Percentiles rank a stretch among this genome's conserved stretches.
These are phyloP conservation scores for Henckelia pumila DNA, from an alignment of 257 asterid genomes.

Conservation along the genomic window DNA sequence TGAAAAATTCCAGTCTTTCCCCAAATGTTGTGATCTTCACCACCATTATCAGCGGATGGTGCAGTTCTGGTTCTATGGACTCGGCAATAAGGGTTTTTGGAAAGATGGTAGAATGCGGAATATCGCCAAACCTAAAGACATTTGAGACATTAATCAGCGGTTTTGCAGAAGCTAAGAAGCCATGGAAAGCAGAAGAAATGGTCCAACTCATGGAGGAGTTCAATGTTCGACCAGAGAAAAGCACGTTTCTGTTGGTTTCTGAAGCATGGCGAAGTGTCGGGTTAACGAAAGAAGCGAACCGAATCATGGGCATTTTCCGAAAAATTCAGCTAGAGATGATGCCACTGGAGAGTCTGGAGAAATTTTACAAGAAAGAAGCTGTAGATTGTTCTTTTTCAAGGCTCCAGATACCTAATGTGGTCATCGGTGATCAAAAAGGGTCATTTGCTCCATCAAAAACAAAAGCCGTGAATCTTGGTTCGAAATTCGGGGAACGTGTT, in stretches of 20 bases:
- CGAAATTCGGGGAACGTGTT: conserved; percentile 36
- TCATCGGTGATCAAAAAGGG: conserved; percentile 44
- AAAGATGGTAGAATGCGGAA: conserved; percentile 49
- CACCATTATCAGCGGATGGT: conserved; percentile 67
- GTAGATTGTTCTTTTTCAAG: conserved; percentile 30
- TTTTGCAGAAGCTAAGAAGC: conserved; percentile 54
- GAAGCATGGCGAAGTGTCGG: conserved; percentile 54
- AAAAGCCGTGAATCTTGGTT: conserved; percentile 38
- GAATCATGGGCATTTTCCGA: conserved; percentile 24
- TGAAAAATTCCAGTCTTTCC: conserved; percentile 37
- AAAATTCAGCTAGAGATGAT: conserved; percentile 22
- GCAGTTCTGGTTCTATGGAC: conserved; percentile 47
- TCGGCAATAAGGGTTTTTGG: conserved; percentile 45
- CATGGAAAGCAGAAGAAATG: conserved; percentile 56
- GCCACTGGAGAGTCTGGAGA: conserved; percentile 42
- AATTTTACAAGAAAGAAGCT: conserved; percentile 41
- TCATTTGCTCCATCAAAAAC: conserved; percentile 31
- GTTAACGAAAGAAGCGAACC: conserved; percentile 39
- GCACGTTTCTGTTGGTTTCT: conserved; percentile 40
- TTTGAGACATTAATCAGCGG: conserved; percentile 66
- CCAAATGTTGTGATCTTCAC: conserved; percentile 68
- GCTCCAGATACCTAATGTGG: conserved; percentile 53
- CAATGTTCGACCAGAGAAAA: conserved; percentile 45
- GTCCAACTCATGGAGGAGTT: conserved; percentile 46
- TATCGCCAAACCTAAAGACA: conserved; percentile 55